Percentiles rank a stretch among this genome's conserved stretches.
Evolutionary conservation across 257 asterid genomes (phyloP).

Genomic region (Solanum tarapatanum): DNA sequence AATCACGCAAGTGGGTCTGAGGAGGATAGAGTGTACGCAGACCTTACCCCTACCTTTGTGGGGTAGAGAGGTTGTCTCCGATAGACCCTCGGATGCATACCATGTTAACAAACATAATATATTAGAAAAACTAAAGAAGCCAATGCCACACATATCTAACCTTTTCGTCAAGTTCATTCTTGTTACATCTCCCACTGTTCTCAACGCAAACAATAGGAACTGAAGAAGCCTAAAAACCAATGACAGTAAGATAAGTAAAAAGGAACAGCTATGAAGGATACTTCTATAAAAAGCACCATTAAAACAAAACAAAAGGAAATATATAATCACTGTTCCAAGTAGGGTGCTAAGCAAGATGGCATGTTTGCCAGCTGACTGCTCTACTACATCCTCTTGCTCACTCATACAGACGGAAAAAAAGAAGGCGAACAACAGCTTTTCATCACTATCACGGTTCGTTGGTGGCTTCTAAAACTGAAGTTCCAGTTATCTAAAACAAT

Average conservation of each 20-base stretch:
- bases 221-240: slow-evolving; percentile 27
- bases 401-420: background rate
- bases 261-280: background rate
- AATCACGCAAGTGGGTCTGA: too few species aligned
- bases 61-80: too few species aligned
- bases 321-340: background rate
- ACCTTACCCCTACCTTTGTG: too few species aligned
- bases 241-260: background rate
- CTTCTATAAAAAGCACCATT: background rate
- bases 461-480: background rate
- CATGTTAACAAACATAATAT: background rate
- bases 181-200: slow-evolving; percentile 92
- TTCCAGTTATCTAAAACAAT: background rate
- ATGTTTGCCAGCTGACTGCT: background rate
- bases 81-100: background rate
- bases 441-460: background rate
- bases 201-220: slow-evolving; percentile 89
- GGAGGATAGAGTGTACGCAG: too few species aligned
- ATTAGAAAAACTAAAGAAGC: background rate
- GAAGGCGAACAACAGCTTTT: background rate
- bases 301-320: background rate
- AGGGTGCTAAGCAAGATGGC: background rate
- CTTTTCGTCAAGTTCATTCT: slow-evolving; percentile 89
- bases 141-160: slow-evolving; percentile 12
- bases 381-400: background rate